Evolutionary conservation across 805 yeast species (phyloP), one percentile per base, ranked within the genome.

Genomic region (Suhomyces sp.): DNA sequence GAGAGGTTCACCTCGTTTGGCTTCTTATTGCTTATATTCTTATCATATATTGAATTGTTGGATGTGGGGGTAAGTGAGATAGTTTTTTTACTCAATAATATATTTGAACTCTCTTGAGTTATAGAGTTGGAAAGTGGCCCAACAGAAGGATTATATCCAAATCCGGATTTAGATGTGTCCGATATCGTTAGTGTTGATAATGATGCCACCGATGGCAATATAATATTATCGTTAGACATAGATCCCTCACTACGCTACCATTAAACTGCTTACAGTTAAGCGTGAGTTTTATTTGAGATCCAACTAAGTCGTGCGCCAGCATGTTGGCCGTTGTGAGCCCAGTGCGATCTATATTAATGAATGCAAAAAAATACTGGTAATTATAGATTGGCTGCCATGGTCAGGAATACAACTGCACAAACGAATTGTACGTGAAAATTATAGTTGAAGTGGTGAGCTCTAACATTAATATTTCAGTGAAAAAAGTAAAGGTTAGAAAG

Each of bases 1-100:
- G 89, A 77, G 15, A 86, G 64, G 54, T 84, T 84, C 33, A 89
- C 85, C 51, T 87, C 93, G 27, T 81, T 80, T 15, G 82, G 75
- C 52, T 85, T 79, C 57, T 92, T 79, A 53, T 81, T 83, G 43
- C 84, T 71, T 57, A 73, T 57, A 54, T 85, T 87, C 57, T 83
- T 80, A 61, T 89, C 96, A 59, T 86, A 89, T 24, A 87, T 83
- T 4, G 80, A 71, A 21, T 66, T 68, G 21, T 65, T 59, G 25
- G 78, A 65, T 10, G 72, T 69, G 15, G 71, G 67, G 2, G 73
- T 63, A 45, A 74, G 57, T 43, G 49, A 62, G 9, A 69, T 56
- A 6, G 68, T 61, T 41, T 64, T 61, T 51, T 70, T 75, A 52
- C 63, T 69, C 37, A 72, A 51, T 10, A 75, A 57, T 7, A 71